Base-by-base conservation (phyloP, 257 asterid genomes). In the Buddleja alternifolia region DNA sequence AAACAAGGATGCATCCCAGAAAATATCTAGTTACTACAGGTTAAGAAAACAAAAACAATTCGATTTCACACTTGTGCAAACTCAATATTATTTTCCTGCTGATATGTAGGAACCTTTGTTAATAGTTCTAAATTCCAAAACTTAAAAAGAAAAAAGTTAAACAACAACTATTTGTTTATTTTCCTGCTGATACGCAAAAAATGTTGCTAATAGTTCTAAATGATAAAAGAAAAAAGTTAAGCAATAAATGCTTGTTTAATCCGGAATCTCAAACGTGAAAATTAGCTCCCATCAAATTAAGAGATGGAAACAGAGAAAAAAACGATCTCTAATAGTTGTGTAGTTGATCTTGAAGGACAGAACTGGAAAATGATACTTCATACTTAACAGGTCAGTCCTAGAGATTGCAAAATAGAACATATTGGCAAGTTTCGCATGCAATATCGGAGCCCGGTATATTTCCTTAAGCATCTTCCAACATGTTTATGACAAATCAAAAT, bases 351-450 rank as follows among this genome's bases (percentile, higher is more conserved):
- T 41, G 29, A 60, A 12, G 56, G 15, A 3, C 12, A 55, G 10
- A 41, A 55, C 11, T 37, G 17, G 47, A 25, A 55, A 7, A 39
- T n/a, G 44, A 10, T 17, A 50, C 52, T 17, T n/a, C 36, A 34
- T 24, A 63, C 42, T 25, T 55, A 50, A 66, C 4, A 29, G 46
- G n/a, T 42, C 46, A 48, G 32, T 45, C 51, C 60, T 24, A 24
- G n/a, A 50, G 36, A 50, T 42, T 60, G 48, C 56, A 52, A 24
- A 23, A 23, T 40, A 45, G 42, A 36, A 23, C n/a, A 19, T 66
- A 29, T 52, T 39, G 16, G 48, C 37, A 52, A n/a, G 15, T 63
- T 69, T 12, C 44, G 23, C 74, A 60, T 44, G 47, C 62, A 60
- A 21, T 34, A 55, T 42, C 25, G 34, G 34, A 69, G 8, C 34